phyloP scores from a whole-genome alignment of 352 stramenopile genomes.

The Globisporangium mamillatum region DNA sequence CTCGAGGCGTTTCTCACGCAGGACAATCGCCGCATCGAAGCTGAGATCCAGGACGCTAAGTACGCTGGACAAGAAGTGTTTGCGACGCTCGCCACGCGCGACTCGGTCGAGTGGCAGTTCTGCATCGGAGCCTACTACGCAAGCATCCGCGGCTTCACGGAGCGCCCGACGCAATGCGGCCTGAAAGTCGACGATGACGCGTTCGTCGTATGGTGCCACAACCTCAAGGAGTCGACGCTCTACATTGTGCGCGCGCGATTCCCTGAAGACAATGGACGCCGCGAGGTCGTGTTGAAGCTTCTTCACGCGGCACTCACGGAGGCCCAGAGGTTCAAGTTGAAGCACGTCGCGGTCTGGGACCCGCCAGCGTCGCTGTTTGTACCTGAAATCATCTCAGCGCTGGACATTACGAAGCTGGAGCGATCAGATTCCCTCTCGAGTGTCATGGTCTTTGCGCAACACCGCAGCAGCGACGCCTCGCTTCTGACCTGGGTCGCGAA shows the following conservation, averaged over 20 bases:
- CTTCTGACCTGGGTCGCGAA: slow-evolving; percentile 42
- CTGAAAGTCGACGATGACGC: slow-evolving; percentile 35
- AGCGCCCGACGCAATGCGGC: slow-evolving; percentile 40
- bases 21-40: slow-evolving; percentile 36
- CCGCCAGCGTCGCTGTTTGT: slow-evolving; percentile 25
- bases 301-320: slow-evolving; percentile 35
- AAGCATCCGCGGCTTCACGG: slow-evolving; percentile 23
- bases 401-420: slow-evolving; percentile 34
- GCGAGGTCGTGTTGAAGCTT: slow-evolving; percentile 19
- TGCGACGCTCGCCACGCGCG: slow-evolving; percentile 37
- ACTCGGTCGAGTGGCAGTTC: slow-evolving; percentile 71
- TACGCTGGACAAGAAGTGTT: slow-evolving; percentile 41
- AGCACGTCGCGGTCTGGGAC: slow-evolving; percentile 47
- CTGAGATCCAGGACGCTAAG: slow-evolving; percentile 25
- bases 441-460: slow-evolving; percentile 40
- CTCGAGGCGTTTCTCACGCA: slow-evolving; percentile 37
- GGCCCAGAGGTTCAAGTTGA: slow-evolving; percentile 38
- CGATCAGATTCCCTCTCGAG: slow-evolving; percentile 61
- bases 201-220: slow-evolving; percentile 67
- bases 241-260: slow-evolving; percentile 49
- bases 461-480: not conserved
- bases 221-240: slow-evolving; percentile 54
- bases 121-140: slow-evolving; percentile 56
- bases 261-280: slow-evolving; percentile 15
- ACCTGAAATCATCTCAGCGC: slow-evolving; percentile 15